Conservation (phyloP, 805 yeast genomes). For the Hanseniaspora mollemarum region DNA sequence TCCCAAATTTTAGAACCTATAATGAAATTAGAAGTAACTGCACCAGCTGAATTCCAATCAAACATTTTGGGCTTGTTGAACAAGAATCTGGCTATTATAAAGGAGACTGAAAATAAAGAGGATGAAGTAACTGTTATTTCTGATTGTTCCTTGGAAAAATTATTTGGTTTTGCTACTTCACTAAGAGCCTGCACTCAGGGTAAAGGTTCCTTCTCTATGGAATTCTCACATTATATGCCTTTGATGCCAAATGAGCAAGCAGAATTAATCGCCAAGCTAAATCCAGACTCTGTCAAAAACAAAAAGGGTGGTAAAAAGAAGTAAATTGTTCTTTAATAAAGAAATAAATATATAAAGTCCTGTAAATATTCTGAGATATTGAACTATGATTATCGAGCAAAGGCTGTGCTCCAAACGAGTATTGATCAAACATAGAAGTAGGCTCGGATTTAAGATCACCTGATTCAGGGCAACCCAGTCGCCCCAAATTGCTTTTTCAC, state of each 20-base stretch:
- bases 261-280: constrained; percentile 51
- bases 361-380: not conserved
- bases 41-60: constrained; percentile 96
- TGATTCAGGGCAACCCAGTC: too few relatives aligned
- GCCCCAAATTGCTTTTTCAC: too few relatives aligned
- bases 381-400: too few relatives aligned
- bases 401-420: too few relatives aligned
- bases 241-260: constrained; percentile 82
- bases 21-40: constrained; percentile 84
- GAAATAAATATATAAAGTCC: not conserved
- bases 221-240: constrained; percentile 84
- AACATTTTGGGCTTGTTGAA: constrained; percentile 80
- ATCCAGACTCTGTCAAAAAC: constrained; percentile 29
- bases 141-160: constrained; percentile 89
- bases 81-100: constrained; percentile 82
- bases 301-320: constrained; percentile 29
- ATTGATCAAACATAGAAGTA: not conserved
- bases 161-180: constrained; percentile 93
- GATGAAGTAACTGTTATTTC: constrained; percentile 91
- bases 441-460: too few relatives aligned
- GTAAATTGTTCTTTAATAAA: constrained; percentile 1
- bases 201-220: constrained; percentile 94
- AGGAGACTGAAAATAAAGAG: constrained; percentile 84
- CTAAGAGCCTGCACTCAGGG: constrained; percentile 97
- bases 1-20: constrained; percentile 93